Evolutionary conservation across 2,329 filamentous ascomycete genomes (phyloP), one percentile per base, ranked within the genome.

Genomic region (Emergomyces orientalis): DNA sequence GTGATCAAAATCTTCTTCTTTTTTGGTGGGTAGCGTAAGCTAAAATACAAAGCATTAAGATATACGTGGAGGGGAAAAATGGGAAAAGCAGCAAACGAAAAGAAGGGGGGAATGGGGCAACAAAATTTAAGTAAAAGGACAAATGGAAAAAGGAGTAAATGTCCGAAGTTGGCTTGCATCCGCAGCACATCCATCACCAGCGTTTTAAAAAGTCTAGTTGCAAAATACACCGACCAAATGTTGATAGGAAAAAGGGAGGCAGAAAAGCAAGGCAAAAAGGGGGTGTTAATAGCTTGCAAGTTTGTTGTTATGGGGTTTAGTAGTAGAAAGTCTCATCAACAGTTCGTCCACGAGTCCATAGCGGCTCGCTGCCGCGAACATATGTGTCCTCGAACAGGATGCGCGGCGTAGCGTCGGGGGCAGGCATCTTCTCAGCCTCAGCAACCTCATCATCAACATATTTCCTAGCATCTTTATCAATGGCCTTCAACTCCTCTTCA

Each of bases 381-480:
- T 96, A 97, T 76, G 97, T 96, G 77, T 97, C 93, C 86, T 99
- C 93, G 77, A 85, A 99, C 70, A 99, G 83, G 70, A 94, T 94
- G 78, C 91, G 84, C 62, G 87, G 80, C 65, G 85, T 95, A 63
- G 88, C 76, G 58, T 96, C 91, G 37, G 94, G 94, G 56, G 80
- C 77, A 49, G 85, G 77, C 91, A 97, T 97, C 72, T 86, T 84
- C 86, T 99, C 94, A 61, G 94, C 94, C 72, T 85, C 83, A 66
- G 88, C 89, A 63, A 97, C 93, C 83, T 99, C 93, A 69, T 86
- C 87, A 77, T 94, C 92, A 74, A 99, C 91, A 73, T 87, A 82
- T 75, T 79, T 82, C 74, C 92, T 88, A 22, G 94, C 92, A 73
- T 95, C 86, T 86, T 97, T 97, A 83, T 99, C 94, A 70, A 99